Percentiles rank a stretch among this genome's conserved stretches.
Evolutionary conservation across 2,329 filamentous ascomycete genomes (phyloP).

Genomic region (Colletotrichum noveboracense): DNA sequence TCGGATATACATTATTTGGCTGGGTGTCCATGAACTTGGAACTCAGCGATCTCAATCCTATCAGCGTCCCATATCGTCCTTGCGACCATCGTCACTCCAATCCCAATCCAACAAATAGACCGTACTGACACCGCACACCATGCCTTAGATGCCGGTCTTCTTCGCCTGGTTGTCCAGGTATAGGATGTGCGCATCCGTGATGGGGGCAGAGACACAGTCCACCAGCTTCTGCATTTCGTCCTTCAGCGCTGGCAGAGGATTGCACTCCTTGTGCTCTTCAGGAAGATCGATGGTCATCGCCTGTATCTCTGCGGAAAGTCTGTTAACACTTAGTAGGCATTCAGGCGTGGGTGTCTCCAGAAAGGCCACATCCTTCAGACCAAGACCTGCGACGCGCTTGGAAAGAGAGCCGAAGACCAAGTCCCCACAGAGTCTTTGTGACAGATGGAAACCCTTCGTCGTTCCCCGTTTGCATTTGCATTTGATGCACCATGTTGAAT

Average conservation of each 20-base stretch:
- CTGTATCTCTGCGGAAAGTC: fast-evolving
- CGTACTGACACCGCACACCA: fast-evolving
- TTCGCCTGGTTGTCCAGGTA: neutral
- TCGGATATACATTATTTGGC: neutral
- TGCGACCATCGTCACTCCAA: neutral
- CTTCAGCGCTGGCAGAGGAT: neutral
- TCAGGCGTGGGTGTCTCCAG: neutral
- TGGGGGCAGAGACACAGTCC: neutral
- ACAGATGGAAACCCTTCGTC: neutral
- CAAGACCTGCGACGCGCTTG: neutral
- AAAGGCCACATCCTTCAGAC: neutral
- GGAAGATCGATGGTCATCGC: neutral
- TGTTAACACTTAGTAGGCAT: neutral
- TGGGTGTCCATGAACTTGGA: neutral
- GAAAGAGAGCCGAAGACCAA: neutral
- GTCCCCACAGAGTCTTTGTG: neutral
- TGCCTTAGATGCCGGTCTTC: neutral
- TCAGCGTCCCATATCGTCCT: neutral
- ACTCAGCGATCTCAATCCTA: neutral
- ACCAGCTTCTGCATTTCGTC: neutral
- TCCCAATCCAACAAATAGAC: neutral
- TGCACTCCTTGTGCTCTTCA: neutral
- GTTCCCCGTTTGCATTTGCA: neutral
- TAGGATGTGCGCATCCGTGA: neutral
- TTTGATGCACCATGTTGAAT: neutral